These are phyloP conservation scores for Brassica nigra DNA, from an alignment of 345 rosid genomes.

Conservation along the genomic window DNA sequence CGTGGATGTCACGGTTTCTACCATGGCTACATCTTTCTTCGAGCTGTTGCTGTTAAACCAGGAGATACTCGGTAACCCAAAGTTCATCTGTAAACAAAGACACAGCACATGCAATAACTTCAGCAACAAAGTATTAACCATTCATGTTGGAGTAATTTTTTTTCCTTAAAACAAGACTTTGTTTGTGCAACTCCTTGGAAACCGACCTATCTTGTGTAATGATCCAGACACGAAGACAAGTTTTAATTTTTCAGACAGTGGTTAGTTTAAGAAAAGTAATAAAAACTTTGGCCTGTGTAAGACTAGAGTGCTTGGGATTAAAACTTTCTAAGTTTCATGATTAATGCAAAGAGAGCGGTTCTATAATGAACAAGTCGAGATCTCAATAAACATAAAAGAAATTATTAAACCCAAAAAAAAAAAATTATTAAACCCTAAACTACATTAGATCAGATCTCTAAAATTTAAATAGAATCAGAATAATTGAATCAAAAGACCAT, in stretches of 20 bases:
- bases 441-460: not conserved
- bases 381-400: not conserved
- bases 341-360: slow-evolving; percentile 14
- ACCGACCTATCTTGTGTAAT: not conserved
- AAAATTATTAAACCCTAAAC: slow-evolving; percentile 15
- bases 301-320: not conserved
- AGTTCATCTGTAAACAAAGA: slow-evolving; percentile 45
- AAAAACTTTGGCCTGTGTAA: not conserved
- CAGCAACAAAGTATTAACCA: not conserved
- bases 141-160: too few species aligned
- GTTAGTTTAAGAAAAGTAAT: not conserved
- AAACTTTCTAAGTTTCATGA: slow-evolving; percentile 1
- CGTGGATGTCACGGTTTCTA: slow-evolving; percentile 44
- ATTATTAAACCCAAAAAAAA: not conserved
- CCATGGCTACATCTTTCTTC: slow-evolving; percentile 44
- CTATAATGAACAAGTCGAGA: not conserved
- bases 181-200: not conserved
- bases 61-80: slow-evolving; percentile 48
- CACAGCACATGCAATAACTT: not conserved
- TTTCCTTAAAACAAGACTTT: too few species aligned
- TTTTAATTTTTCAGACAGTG: not conserved
- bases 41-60: slow-evolving; percentile 44
- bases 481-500: not conserved
- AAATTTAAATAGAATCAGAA: not conserved
- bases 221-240: not conserved